phyloP scores from a whole-genome alignment of 78 protist species.

The Acrasis kona region DNA sequence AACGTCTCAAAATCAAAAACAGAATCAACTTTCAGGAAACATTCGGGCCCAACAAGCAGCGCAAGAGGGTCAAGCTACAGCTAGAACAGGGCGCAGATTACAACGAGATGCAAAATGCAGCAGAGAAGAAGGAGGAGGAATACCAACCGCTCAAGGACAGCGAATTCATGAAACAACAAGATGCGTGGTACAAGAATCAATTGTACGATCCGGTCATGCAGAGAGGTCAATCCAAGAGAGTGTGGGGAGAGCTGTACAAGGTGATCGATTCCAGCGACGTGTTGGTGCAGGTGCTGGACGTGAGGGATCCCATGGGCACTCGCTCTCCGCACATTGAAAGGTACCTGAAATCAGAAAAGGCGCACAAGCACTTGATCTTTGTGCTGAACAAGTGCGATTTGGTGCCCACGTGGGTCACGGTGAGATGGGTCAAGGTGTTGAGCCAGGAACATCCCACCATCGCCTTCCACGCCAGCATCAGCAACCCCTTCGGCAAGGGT shows the following conservation, averaged over 20 bases:
- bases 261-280: conserved; percentile 95
- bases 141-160: conserved; percentile 65
- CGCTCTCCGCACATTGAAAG: conserved; percentile 56
- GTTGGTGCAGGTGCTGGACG: conserved; percentile 83
- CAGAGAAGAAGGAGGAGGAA: background rate
- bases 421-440: conserved; percentile 75
- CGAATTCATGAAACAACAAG: conserved; percentile 25
- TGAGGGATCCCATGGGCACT: conserved; percentile 98
- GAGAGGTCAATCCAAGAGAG: conserved; percentile 89
- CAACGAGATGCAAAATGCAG: background rate
- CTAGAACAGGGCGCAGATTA: background rate
- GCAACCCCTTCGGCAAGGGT: conserved; percentile 97
- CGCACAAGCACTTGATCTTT: conserved; percentile 95
- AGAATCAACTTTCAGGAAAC: conserved; percentile 59
- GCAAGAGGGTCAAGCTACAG: conserved; percentile 71
- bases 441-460: conserved; percentile 91
- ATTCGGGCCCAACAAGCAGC: conserved; percentile 74
- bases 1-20: background rate
- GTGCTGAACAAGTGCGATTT: conserved; percentile 98
- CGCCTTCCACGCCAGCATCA: conserved; percentile 96
- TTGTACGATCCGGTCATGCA: conserved; percentile 52
- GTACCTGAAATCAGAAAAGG: conserved; percentile 42
- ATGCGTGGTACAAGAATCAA: background rate
- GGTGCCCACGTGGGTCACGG: conserved; percentile 94
- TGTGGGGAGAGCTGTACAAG: conserved; percentile 92